phyloP scores from a whole-genome alignment of 345 rosid species.

The Carallia brachiata region DNA sequence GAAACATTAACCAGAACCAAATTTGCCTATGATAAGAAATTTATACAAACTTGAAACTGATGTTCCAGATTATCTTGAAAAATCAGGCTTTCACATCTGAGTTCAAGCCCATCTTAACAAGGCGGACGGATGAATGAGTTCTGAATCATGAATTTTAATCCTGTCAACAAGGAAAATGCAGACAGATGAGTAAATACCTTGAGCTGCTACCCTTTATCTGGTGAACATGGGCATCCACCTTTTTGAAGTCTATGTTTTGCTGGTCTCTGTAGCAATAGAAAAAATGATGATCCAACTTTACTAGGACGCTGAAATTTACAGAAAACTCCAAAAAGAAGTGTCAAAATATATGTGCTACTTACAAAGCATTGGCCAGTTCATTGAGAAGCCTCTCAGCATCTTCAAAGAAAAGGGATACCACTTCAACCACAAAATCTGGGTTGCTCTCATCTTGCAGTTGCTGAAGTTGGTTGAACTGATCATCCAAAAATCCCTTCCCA shows the following conservation, averaged over 20 bases:
- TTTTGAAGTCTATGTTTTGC: conserved; percentile 40
- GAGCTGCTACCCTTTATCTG: conserved; percentile 68
- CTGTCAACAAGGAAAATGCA: not conserved
- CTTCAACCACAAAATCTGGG: conserved; percentile 63
- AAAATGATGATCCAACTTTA: not conserved
- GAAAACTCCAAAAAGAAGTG: not conserved
- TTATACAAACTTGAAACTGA: not conserved
- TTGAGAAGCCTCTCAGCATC: conserved; percentile 56
- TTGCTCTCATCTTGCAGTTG: conserved; percentile 62
- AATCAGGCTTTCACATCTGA: not conserved
- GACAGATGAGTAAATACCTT: conserved; percentile 25
- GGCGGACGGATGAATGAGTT: no score
- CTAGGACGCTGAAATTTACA: no score
- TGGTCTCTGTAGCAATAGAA: conserved; percentile 31
- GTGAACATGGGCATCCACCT: conserved; percentile 48
- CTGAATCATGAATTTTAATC: no score
- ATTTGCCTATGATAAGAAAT: no score
- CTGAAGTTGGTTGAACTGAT: conserved; percentile 55
- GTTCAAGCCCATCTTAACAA: no score
- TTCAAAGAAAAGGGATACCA: conserved; percentile 54
- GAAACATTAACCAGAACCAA: not conserved
- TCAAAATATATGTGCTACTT: conserved; percentile 9
- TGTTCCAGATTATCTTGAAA: not conserved
- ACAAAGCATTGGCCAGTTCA: conserved; percentile 49
- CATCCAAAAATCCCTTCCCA: conserved; percentile 51